Base-by-base conservation (phyloP, 1,284 basidiomycete genomes). In the Schizophyllum commune region DNA sequence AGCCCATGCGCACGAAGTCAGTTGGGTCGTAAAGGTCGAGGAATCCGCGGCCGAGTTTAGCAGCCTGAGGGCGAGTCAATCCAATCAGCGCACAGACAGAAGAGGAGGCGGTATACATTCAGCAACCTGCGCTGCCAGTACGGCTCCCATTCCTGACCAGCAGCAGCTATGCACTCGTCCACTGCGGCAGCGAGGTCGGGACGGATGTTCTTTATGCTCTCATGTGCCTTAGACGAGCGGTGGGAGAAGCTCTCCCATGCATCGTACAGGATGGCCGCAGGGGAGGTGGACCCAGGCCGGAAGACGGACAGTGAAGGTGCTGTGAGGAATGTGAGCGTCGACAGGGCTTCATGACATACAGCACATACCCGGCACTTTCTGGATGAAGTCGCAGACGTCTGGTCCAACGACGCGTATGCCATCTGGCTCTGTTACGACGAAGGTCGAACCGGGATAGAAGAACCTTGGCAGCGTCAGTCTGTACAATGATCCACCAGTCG, bases 41-140 rank as follows among this genome's bases (percentile, higher is more conserved):
- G 72, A 96, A 99, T 0, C 92, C 89, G 63, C 95, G 86, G 1
- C 97, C 97, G 68, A 97, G 98, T 69, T 94, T 93, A 0, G 96
- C 96, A 13, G 96, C 94, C 92, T 95, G n/a, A 54, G 52, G 52
- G 6, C 6, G 52, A 8, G 6, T 54, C 7, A 19, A 7, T 7
- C n/a, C 52, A 54, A 6, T 54, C 52, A 22, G 17, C 6, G 52
- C 6, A n/a, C 17, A 32, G n/a, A 57, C 59, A 75, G 85, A 70
- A 64, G n/a, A n/a, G n/a, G n/a, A n/a, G n/a, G n/a, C n/a, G n/a
- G n/a, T n/a, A n/a, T n/a, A 93, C 93, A 71, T 85, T 92, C 19
- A 99, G 80, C 51, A 99, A 78, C 57, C 84, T 83, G 61, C 89
- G 85, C 72, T 99, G 96, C 92, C 93, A 96, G 61, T 83, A 78